A percentile compares a stretch with the other conserved stretches of the same genome.
Evolutionary conservation across 306 rosid species (phyloP).

Genomic region (Prunus padus): DNA sequence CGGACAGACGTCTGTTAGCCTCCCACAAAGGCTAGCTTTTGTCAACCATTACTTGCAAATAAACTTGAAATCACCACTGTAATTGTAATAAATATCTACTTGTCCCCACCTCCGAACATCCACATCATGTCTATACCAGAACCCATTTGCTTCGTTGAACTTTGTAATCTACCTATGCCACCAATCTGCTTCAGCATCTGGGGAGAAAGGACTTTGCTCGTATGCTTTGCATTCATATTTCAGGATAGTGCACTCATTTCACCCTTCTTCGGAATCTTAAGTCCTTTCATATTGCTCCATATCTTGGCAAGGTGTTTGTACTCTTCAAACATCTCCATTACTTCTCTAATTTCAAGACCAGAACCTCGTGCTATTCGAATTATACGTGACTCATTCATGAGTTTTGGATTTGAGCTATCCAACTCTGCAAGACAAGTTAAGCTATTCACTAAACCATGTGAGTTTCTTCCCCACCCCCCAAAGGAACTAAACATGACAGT

Average conservation of each 20-base stretch:
- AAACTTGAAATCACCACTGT: background rate
- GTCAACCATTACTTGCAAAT: constrained; percentile 1
- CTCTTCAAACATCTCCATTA: constrained; percentile 73
- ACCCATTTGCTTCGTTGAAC: constrained; percentile 86
- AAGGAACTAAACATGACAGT: background rate
- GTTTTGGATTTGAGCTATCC: constrained; percentile 72
- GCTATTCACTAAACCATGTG: background rate
- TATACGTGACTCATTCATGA: constrained; percentile 64
- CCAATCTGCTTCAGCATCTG: constrained; percentile 77
- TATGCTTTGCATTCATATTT: constrained; percentile 70
- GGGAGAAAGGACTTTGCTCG: constrained; percentile 28
- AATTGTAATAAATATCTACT: constrained; percentile 21
- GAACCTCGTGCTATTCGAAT: constrained; percentile 76
- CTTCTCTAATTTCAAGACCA: constrained; percentile 14
- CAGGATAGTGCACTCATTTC: constrained; percentile 63
- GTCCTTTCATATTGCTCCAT: constrained; percentile 70
- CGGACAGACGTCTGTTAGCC: background rate
- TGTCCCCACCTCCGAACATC: constrained; percentile 73
- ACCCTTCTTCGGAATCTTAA: constrained; percentile 72
- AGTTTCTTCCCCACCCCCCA: background rate
- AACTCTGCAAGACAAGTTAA: constrained; percentile 49
- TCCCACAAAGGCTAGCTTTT: background rate
- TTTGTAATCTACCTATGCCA: constrained; percentile 63
- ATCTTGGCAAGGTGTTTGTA: constrained; percentile 68
- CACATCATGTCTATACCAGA: constrained; percentile 80